These are phyloP conservation scores for Pyrenophora seminiperda DNA, from an alignment of 2,329 filamentous ascomycete species.

Conservation along the genomic window DNA sequence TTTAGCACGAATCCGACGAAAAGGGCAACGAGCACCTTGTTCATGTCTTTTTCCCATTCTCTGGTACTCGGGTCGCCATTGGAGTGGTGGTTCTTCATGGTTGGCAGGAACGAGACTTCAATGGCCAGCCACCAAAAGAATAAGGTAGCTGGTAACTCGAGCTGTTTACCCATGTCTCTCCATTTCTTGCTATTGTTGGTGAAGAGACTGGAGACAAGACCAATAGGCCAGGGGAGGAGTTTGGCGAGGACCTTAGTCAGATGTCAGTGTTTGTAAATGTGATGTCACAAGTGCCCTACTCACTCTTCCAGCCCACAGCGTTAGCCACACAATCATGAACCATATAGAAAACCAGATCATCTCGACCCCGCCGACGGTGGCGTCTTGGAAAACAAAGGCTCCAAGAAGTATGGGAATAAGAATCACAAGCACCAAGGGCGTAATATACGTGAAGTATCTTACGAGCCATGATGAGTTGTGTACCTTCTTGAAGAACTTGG, in stretches of 20 bases:
- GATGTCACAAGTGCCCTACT: slow-evolving; percentile 22
- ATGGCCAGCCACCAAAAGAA: slow-evolving; percentile 93
- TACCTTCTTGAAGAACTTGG: slow-evolving; percentile 67
- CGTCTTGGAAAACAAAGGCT: slow-evolving; percentile 61
- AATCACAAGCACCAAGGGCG: slow-evolving; percentile 66
- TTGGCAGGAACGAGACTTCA: slow-evolving; percentile 83
- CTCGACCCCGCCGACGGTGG: slow-evolving; percentile 74
- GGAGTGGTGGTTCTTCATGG: slow-evolving; percentile 70
- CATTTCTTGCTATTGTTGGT: slow-evolving; percentile 92
- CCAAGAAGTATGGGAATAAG: slow-evolving; percentile 72
- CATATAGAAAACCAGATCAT: slow-evolving; percentile 94
- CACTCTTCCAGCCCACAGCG: slow-evolving; percentile 76
- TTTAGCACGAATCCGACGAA: slow-evolving; percentile 82
- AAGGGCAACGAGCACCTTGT: slow-evolving; percentile 85
- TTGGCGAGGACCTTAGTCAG: slow-evolving; percentile 63
- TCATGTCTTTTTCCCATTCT: slow-evolving; percentile 75
- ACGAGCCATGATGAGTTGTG: slow-evolving; percentile 70
- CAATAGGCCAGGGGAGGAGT: slow-evolving; percentile 65
- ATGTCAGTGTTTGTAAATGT: slow-evolving; percentile 10
- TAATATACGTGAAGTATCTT: slow-evolving; percentile 73
- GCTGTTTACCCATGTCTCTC: slow-evolving; percentile 82
- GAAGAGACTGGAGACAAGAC: slow-evolving; percentile 71
- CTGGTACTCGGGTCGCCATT: slow-evolving; percentile 59
- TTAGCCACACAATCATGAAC: slow-evolving; percentile 92
- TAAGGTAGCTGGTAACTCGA: slow-evolving; percentile 82